Conservation (phyloP, 768 basidiomycete genomes). For the Leucogyrophana mollusca region DNA sequence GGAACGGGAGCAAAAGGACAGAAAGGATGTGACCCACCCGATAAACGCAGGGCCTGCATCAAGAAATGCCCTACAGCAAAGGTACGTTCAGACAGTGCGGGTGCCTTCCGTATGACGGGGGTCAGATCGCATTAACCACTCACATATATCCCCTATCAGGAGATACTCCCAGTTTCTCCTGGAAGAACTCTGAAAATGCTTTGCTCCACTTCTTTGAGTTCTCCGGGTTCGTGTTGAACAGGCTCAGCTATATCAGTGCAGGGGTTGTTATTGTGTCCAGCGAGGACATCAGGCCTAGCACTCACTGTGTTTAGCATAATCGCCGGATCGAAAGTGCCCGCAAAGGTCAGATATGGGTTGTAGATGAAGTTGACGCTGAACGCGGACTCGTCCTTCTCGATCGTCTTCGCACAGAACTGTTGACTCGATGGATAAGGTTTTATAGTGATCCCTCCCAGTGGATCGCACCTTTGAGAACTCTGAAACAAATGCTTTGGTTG, state of each 20-base stretch:
- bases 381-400: conserved; percentile 54
- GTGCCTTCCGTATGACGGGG: no score
- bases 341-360: conserved; percentile 61
- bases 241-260: conserved; percentile 41
- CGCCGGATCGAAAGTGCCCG: conserved; percentile 65
- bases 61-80: conserved; percentile 17
- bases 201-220: conserved; percentile 55
- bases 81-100: background rate
- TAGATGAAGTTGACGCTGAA: conserved; percentile 55
- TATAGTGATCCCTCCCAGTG: background rate
- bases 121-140: no score
- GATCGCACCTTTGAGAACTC: conserved; percentile 56
- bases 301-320: conserved; percentile 59
- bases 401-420: conserved; percentile 51
- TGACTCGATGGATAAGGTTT: background rate
- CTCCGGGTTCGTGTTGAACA: conserved; percentile 51
- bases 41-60: conserved; percentile 25
- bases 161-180: conserved; percentile 48
- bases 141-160: conserved; percentile 64
- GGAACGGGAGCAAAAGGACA: no score
- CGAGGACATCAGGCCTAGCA: conserved; percentile 1
- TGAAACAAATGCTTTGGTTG: conserved; percentile 34
- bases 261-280: background rate
- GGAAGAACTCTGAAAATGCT: conserved; percentile 52
- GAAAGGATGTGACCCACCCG: conserved; percentile 14